Percentiles rank a stretch among this genome's conserved stretches.
Evolutionary conservation across 257 asterid genomes (phyloP).

Genomic region (Craterostigma plantagineum): DNA sequence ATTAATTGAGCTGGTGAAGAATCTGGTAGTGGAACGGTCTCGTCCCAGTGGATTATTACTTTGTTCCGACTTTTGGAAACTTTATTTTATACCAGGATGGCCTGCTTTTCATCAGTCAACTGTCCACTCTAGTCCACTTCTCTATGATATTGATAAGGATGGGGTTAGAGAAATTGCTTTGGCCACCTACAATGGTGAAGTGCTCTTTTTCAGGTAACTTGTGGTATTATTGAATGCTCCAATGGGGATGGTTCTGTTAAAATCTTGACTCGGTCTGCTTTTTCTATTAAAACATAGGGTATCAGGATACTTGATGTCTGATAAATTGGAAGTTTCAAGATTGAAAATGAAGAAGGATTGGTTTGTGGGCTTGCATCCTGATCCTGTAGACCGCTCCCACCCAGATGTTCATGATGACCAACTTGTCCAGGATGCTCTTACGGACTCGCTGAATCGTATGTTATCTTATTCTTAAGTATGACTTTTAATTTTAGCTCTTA

Average conservation of each 20-base stretch:
- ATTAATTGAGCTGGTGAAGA: too few species aligned
- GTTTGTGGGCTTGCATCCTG: constrained; percentile 80
- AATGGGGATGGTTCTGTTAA: not conserved
- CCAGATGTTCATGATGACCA: constrained; percentile 84
- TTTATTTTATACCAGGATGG: constrained; percentile 48
- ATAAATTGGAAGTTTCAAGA: constrained; percentile 80
- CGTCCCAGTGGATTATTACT: constrained; percentile 3
- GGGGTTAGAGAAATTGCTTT: constrained; percentile 91
- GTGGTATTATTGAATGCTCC: constrained; percentile 5
- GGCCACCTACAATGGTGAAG: constrained; percentile 95
- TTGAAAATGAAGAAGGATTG: constrained; percentile 85
- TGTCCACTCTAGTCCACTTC: constrained; percentile 88
- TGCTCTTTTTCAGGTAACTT: constrained; percentile 83
- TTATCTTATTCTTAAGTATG: constrained; percentile 2
- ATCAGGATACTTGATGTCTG: constrained; percentile 91
- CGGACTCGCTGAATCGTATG: constrained; percentile 40
- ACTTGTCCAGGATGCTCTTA: constrained; percentile 45
- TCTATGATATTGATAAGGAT: constrained; percentile 92
- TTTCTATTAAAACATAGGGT: constrained; percentile 29
- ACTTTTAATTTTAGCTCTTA: too few species aligned
- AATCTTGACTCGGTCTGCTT: constrained; percentile 7
- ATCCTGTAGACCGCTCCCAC: constrained; percentile 81
- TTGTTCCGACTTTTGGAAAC: not conserved
- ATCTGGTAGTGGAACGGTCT: too few species aligned
- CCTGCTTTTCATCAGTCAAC: constrained; percentile 99